phyloP scores from a whole-genome alignment of 345 rosid genomes.

The Theobroma cacao region DNA sequence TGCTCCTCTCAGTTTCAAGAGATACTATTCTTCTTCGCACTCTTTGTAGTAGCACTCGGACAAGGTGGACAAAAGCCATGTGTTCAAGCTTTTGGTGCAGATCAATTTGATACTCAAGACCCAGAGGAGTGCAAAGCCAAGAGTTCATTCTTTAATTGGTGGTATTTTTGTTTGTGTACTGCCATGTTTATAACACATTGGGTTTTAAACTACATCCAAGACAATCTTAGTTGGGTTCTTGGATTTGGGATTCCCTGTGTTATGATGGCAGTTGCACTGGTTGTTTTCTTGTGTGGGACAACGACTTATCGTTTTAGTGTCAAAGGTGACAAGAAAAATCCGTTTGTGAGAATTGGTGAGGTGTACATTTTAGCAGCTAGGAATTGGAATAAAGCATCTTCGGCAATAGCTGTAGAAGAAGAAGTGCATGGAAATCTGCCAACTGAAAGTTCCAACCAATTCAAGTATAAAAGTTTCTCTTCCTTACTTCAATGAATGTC shows the following conservation, averaged over 20 bases:
- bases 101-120: constrained; percentile 60
- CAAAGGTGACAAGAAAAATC: constrained; percentile 3
- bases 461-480: no score
- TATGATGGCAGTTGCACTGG: constrained; percentile 20
- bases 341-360: constrained; percentile 30
- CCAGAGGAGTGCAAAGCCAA: constrained; percentile 44
- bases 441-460: constrained; percentile 26
- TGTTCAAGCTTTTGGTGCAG: constrained; percentile 82
- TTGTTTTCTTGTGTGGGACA: constrained; percentile 28
- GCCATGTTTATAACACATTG: constrained; percentile 38
- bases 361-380: constrained; percentile 25
- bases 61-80: constrained; percentile 69
- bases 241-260: constrained; percentile 46
- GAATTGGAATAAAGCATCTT: constrained; percentile 19
- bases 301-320: constrained; percentile 15
- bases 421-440: constrained; percentile 16
- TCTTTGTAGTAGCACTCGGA: constrained; percentile 38
- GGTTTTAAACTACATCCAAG: constrained; percentile 58
- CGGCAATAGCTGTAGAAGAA: constrained; percentile 18
- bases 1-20: constrained; percentile 25
- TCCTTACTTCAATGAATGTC: no score
- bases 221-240: constrained; percentile 65
- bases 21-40: constrained; percentile 28
- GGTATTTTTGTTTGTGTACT: constrained; percentile 54
- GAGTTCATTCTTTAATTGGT: constrained; percentile 83